phyloP scores from a whole-genome alignment of 768 basidiomycete species.

The Dendrothele bispora region DNA sequence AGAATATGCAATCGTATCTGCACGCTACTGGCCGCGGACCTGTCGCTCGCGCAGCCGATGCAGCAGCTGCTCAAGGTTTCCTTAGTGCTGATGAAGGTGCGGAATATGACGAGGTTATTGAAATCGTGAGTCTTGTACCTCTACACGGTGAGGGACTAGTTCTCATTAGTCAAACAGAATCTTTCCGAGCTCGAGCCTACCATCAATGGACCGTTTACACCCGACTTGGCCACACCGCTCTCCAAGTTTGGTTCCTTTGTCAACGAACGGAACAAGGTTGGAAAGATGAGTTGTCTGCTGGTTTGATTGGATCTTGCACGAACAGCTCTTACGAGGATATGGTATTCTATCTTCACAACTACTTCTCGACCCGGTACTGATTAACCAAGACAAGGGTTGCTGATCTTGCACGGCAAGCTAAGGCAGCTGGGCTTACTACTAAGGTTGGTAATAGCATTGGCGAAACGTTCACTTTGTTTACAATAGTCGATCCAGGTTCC shows the following conservation, averaged over 20 bases:
- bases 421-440: constrained; percentile 73
- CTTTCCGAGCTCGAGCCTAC: constrained; percentile 87
- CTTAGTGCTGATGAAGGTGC: constrained; percentile 81
- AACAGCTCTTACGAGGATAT: constrained; percentile 98
- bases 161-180: constrained; percentile 50
- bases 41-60: constrained; percentile 85
- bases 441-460: constrained; percentile 46
- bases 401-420: constrained; percentile 88
- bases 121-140: constrained; percentile 64
- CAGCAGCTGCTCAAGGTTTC: constrained; percentile 77
- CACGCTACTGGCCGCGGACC: constrained; percentile 85
- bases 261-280: constrained; percentile 86
- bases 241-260: constrained; percentile 85
- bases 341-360: constrained; percentile 40
- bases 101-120: constrained; percentile 93
- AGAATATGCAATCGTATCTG: constrained; percentile 87
- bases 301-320: constrained; percentile 97
- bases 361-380: constrained; percentile 37
- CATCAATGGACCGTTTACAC: constrained; percentile 97
- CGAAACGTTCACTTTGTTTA: neutral
- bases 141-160: neutral
- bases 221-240: constrained; percentile 91
- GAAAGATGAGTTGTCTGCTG: constrained; percentile 91
- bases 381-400: constrained; percentile 79
- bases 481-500: constrained; percentile 51